Conservation (phyloP, 495 filamentous ascomycete genomes). For the Ramalina intermedia region DNA sequence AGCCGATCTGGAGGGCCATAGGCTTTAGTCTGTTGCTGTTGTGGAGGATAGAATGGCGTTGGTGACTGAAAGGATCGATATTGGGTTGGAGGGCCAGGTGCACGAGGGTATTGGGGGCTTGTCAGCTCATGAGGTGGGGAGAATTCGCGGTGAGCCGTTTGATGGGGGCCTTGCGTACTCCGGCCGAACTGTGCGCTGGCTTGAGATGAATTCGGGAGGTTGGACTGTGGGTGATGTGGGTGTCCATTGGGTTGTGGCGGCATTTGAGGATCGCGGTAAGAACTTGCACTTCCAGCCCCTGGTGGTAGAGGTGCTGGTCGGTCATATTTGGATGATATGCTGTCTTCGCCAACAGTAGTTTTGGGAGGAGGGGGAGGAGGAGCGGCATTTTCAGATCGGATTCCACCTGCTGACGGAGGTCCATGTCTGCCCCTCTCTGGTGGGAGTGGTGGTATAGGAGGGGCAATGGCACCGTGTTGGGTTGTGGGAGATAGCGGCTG, state of each 20-base stretch:
- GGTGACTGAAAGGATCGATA: no score
- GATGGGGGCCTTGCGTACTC: no score
- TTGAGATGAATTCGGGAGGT: no score
- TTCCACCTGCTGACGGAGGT: neutral
- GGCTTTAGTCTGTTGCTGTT: no score
- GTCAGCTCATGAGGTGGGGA: no score
- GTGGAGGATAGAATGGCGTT: no score
- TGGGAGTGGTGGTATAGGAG: constrained; percentile 57
- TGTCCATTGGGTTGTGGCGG: neutral
- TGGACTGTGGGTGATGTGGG: neutral
- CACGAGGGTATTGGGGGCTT: no score
- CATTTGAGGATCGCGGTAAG: neutral
- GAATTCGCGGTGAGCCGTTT: no score
- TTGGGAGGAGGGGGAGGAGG: constrained; percentile 15
- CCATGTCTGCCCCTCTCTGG: constrained; percentile 36
- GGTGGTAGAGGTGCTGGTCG: constrained; percentile 12
- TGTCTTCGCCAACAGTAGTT: constrained; percentile 5
- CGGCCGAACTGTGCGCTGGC: no score
- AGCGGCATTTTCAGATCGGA: no score
- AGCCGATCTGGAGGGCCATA: no score
- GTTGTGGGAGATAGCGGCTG: constrained; percentile 22
- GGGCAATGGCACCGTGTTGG: constrained; percentile 36
- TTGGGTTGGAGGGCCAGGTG: no score
- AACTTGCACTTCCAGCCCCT: neutral
- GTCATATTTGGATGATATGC: neutral